Percentiles rank a stretch among this genome's conserved stretches.
Conservation (phyloP, 345 rosid species). For the Passiflora organensis region DNA sequence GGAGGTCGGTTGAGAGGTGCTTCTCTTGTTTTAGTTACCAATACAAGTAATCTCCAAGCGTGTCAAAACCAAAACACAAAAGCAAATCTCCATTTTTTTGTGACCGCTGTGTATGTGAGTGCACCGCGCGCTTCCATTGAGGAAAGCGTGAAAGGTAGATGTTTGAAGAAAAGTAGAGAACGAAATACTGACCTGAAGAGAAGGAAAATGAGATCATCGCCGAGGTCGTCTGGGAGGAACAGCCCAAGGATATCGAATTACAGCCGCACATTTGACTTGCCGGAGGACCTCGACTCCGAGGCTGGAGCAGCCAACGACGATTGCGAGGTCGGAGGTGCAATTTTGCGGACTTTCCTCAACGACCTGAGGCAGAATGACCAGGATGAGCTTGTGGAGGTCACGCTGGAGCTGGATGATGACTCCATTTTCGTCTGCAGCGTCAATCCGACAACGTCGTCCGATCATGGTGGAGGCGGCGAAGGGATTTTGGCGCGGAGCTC, state of each 20-base stretch:
- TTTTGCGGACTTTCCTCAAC: conserved; percentile 74
- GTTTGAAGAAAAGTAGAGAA: background rate
- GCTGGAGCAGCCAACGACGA: conserved; percentile 11
- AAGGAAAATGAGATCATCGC: conserved; percentile 27
- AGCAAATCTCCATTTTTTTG: too few relatives aligned
- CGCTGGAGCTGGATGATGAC: conserved; percentile 66
- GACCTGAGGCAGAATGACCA: conserved; percentile 41
- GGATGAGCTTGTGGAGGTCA: conserved; percentile 68
- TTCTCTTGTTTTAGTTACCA: conserved; percentile 31
- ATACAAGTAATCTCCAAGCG: background rate
- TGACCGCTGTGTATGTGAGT: background rate
- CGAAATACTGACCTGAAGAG: background rate
- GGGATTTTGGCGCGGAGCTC: conserved; percentile 39
- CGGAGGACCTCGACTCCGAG: conserved; percentile 35
- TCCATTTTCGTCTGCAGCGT: conserved; percentile 64
- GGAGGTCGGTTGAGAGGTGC: conserved; percentile 61
- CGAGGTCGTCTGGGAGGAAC: conserved; percentile 38
- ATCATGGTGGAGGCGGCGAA: background rate
- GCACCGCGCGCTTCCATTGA: conserved; percentile 7
- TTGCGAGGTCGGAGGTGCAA: conserved; percentile 58
- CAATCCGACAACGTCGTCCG: conserved; percentile 23
- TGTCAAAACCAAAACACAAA: background rate
- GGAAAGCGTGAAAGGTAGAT: too few relatives aligned
- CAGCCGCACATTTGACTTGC: conserved; percentile 43
- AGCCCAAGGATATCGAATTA: conserved; percentile 47